Base-by-base conservation (phyloP, 169 alveolate genomes). In the Theileria equi region DNA sequence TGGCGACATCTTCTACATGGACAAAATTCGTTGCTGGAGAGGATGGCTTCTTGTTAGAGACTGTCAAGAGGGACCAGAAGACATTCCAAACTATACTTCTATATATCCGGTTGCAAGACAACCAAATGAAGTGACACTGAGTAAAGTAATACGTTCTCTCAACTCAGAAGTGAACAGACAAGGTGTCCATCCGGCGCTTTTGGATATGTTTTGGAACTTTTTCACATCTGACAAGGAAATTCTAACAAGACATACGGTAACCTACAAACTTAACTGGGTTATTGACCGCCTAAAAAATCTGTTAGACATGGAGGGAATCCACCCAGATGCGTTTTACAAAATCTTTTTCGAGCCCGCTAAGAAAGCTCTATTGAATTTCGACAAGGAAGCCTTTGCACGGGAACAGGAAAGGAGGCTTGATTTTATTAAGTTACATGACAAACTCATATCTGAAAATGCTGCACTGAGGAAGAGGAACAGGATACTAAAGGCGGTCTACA, bases 111-210 rank as follows among this genome's bases (percentile, higher is more conserved):
- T 79, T 43, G 57, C 64, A 52, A 43, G 80, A 23, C 73, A 81
- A n/a, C 58, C 70, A n/a, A 77, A 79, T 50, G 89, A 82, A 55
- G 47, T 72, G 0, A 82, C 89, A 0, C 50, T 87, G 26, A 83
- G 85, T n/a, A 70, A 54, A 16, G 84, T 65, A 16, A 87, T 87
- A 50, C 11, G 25, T 4, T 43, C 43, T 25, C 89, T 82, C n/a
- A 87, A 87, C 60, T 50, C 60, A 45, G 92, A 87, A 44, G 68
- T 87, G 40, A 63, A 67, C 28, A 70, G 82, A 55, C 92, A 87
- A 45, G 92, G 92, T 5, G 65, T 87, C n/a, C 92, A 87, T 44
- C 92, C 92, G 26, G 68, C 92, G 23, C 54, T 87, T n/a, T 48
- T 87, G 59, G 82, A 69, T 63, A 87, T 87, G 92, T 73, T 87